Evolutionary conservation across 176 grass and related monocot genomes (phyloP).

Genomic region (Echinochloa phyllopogon): DNA sequence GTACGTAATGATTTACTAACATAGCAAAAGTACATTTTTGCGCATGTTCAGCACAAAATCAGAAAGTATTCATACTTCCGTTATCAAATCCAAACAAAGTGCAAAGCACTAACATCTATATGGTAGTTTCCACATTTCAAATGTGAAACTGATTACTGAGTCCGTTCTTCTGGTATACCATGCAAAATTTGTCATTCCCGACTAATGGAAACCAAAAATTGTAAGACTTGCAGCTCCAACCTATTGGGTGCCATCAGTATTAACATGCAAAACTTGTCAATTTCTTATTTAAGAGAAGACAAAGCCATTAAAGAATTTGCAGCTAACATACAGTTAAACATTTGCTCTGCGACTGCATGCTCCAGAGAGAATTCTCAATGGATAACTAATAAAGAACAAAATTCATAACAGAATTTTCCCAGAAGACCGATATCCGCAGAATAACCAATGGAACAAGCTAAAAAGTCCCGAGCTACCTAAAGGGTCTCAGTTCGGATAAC

Average conservation of each 20-base stretch:
- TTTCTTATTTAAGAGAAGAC: not conserved
- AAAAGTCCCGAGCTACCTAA: not conserved
- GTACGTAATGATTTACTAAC: too few relatives aligned
- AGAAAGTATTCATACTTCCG: not conserved
- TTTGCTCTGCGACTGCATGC: not conserved
- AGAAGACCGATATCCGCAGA: too few relatives aligned
- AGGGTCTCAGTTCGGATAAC: not conserved
- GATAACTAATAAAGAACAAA: not conserved
- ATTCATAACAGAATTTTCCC: not conserved
- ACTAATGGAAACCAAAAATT: too few relatives aligned
- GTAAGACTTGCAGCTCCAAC: not conserved
- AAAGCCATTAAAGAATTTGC: not conserved
- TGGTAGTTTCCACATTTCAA: not conserved
- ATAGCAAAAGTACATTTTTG: too few relatives aligned
- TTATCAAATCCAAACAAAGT: not conserved
- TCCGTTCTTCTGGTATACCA: not conserved
- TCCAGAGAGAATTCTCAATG: not conserved
- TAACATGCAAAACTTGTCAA: not conserved
- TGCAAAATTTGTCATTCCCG: too few relatives aligned
- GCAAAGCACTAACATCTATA: not conserved
- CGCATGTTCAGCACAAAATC: too few relatives aligned
- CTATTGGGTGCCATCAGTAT: not conserved
- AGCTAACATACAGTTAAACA: not conserved
- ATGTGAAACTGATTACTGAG: too few relatives aligned
- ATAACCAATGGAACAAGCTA: not conserved